These are phyloP conservation scores for Brassica rapa DNA, from an alignment of 345 rosid species.

Conservation along the genomic window DNA sequence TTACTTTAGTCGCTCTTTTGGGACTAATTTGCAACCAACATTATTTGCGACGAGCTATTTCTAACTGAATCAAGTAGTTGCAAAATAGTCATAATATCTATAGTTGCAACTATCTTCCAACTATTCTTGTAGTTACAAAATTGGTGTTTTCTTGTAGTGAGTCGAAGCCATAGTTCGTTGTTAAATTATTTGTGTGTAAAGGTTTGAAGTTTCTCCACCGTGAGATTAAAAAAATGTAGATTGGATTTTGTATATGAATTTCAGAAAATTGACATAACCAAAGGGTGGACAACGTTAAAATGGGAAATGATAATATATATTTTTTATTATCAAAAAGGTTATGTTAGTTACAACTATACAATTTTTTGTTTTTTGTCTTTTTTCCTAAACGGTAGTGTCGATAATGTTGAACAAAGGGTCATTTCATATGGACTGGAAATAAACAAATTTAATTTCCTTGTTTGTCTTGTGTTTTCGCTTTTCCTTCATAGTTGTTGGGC, in stretches of 20 bases:
- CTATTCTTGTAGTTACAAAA: too few relatives aligned
- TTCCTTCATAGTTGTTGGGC: constrained; percentile 26
- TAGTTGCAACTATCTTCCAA: too few relatives aligned
- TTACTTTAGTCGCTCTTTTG: too few relatives aligned
- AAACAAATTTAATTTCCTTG: neutral
- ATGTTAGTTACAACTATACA: constrained; percentile 4
- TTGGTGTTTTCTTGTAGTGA: too few relatives aligned
- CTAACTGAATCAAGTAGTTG: too few relatives aligned
- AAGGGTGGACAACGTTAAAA: neutral
- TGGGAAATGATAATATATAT: too few relatives aligned
- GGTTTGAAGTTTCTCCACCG: neutral
- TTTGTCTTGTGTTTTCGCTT: neutral
- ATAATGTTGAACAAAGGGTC: constrained; percentile 5
- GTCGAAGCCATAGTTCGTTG: too few relatives aligned
- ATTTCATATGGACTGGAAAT: neutral
- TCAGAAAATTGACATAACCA: neutral
- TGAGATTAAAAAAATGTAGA: neutral
- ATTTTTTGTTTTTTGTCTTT: neutral
- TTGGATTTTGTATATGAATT: neutral
- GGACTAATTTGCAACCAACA: too few relatives aligned
- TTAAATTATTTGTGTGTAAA: neutral
- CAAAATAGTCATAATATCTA: too few relatives aligned
- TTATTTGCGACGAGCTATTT: too few relatives aligned
- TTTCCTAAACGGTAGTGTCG: neutral
- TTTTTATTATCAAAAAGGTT: neutral